Base-by-base conservation (phyloP, 306 rosid species). In the Glycine soja region DNA sequence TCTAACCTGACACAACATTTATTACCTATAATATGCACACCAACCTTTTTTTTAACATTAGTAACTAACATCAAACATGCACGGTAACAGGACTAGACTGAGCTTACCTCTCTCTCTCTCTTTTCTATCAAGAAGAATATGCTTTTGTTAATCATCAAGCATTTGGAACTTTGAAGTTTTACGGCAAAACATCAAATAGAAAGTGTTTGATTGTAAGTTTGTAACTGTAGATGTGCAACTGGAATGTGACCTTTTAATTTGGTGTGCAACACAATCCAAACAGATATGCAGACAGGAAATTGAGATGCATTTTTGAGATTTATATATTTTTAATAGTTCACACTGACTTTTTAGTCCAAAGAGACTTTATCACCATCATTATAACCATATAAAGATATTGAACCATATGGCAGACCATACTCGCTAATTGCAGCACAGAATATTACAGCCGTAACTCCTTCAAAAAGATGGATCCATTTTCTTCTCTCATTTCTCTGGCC, bases 371-470 rank as follows among this genome's bases (percentile, higher is more conserved):
- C 47, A 63, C 18, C 10, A 63, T 30, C 40, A 63, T 3, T 36
- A 63, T 63, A 34, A 34, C 8, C 71, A n/a, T 65, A 65, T 38
- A 38, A 14, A 38, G 12, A 38, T n/a, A 65, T 14, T 24, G 13
- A 65, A 15, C 32, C 72, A 66, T 40, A 66, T 40, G 34, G 51
- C 12, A 40, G 50, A 65, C 52, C 72, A 66, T 66, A 66, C 72
- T 66, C 72, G 72, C 72, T 66, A 66, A 66, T 66, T 66, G 72
- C 72, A 66, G 72, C 72, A 66, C 72, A 66, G 72, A 66, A 66
- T 66, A 66, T 42, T 66, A 66, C 72, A 66, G 72, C 72, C 42
- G 72, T 38, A 66, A 66, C 72, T 66, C 72, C 72, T 66, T 66
- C 72, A 15, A 66, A 66, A n/a, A 66, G 51, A 66, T 66, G 72